Percentiles rank a stretch among this genome's conserved stretches.
Evolutionary conservation across 75 land plant genomes (phyloP).

Genomic region (Chamaecyparis obtusa): DNA sequence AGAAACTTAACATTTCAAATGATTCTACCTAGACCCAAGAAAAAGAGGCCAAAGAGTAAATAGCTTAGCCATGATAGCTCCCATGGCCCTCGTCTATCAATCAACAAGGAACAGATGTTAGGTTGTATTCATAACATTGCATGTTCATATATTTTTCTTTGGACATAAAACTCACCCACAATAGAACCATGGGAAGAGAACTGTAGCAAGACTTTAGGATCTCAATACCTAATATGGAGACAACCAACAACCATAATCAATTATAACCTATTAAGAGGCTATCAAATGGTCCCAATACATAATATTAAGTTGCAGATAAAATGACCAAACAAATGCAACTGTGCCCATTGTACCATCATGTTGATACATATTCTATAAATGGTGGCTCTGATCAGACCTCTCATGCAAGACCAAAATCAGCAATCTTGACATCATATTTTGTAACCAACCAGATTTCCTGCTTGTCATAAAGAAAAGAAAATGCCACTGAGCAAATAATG

Average conservation of each 20-base stretch:
- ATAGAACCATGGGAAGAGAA: slow-evolving; percentile 64
- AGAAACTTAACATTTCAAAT: not conserved
- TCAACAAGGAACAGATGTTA: slow-evolving; percentile 1
- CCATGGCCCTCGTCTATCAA: slow-evolving; percentile 94
- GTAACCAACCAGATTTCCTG: slow-evolving; percentile 88
- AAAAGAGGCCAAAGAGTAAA: slow-evolving; percentile 90
- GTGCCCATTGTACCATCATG: too few relatives aligned
- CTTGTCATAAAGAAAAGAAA: slow-evolving; percentile 4
- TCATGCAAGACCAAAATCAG: too few relatives aligned
- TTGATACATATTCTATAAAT: too few relatives aligned
- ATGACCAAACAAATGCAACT: too few relatives aligned
- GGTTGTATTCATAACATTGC: not conserved
- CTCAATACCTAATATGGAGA: slow-evolving; percentile 71
- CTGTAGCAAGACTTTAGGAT: slow-evolving; percentile 90
- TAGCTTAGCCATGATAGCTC: slow-evolving; percentile 95
- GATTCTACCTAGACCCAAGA: slow-evolving; percentile 77
- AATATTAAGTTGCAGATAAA: too few relatives aligned
- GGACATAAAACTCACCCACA: slow-evolving; percentile 56
- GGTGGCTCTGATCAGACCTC: too few relatives aligned
- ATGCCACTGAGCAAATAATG: not conserved
- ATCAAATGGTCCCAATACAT: too few relatives aligned
- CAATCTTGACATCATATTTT: too few relatives aligned
- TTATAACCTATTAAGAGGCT: too few relatives aligned
- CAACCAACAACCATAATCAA: too few relatives aligned
- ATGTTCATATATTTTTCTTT: not conserved